Conservation (phyloP, 192 early-diverging fungal genomes). For the Coemansia sp. region DNA sequence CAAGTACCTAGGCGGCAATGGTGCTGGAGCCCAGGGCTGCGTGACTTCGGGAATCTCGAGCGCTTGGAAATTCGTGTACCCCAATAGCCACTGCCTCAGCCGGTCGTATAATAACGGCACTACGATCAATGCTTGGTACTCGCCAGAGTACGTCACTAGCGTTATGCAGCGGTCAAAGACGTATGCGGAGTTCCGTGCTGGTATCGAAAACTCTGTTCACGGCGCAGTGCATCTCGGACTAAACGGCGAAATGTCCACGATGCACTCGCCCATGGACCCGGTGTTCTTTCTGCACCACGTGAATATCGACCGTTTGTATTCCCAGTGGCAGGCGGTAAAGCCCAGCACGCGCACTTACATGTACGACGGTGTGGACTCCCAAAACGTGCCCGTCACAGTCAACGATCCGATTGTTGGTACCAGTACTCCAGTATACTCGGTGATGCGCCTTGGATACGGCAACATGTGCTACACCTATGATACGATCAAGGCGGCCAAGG, state of each 20-base stretch:
- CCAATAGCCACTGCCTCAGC: constrained; percentile 29
- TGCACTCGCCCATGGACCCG: constrained; percentile 60
- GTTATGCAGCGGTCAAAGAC: constrained; percentile 27
- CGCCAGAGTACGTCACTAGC: constrained; percentile 45
- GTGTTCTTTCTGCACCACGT: constrained; percentile 68
- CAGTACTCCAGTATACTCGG: constrained; percentile 23
- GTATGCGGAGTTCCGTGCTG: constrained; percentile 33
- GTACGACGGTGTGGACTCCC: constrained; percentile 37
- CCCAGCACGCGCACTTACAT: constrained; percentile 38
- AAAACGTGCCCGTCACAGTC: constrained; percentile 4
- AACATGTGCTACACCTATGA: constrained; percentile 57
- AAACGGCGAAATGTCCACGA: constrained; percentile 56
- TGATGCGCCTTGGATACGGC: constrained; percentile 48
- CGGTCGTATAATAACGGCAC: constrained; percentile 37
- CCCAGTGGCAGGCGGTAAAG: constrained; percentile 57
- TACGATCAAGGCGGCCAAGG: constrained; percentile 37
- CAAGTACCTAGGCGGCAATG: constrained; percentile 53
- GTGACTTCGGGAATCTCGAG: constrained; percentile 25
- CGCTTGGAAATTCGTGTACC: constrained; percentile 25
- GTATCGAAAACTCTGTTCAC: constrained; percentile 53
- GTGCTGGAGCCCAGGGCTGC: constrained; percentile 23
- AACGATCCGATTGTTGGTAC: constrained; percentile 22
- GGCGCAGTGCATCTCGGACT: constrained; percentile 50
- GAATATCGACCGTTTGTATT: constrained; percentile 61
- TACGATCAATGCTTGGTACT: constrained; percentile 34